These are phyloP conservation scores for Trypanosoma mega DNA, from an alignment of 208 protist species.

Conservation along the genomic window DNA sequence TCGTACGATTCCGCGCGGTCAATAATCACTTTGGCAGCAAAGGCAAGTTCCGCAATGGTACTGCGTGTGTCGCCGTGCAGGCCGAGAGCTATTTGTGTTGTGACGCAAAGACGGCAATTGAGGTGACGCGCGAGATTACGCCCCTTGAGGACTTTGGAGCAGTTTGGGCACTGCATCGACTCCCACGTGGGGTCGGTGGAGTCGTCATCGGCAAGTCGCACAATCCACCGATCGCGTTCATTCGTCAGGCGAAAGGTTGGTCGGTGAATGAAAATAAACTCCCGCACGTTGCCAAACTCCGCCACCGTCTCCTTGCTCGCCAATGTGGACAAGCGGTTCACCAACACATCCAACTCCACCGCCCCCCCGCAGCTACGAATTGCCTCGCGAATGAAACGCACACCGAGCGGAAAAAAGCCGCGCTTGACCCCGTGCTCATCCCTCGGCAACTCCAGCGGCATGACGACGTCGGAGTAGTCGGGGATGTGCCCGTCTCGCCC, in stretches of 20 bases:
- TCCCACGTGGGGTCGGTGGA: slow-evolving; percentile 75
- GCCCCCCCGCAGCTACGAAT: slow-evolving; percentile 81
- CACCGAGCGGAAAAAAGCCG: slow-evolving; percentile 87
- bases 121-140: slow-evolving; percentile 86
- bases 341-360: slow-evolving; percentile 86
- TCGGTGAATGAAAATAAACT: slow-evolving; percentile 89
- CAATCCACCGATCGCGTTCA: slow-evolving; percentile 75
- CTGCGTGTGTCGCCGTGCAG: slow-evolving; percentile 68
- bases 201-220: slow-evolving; percentile 50
- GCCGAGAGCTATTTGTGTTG: slow-evolving; percentile 83
- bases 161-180: slow-evolving; percentile 76
- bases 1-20: slow-evolving; percentile 50
- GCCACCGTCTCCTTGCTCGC: slow-evolving; percentile 68
- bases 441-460: slow-evolving; percentile 87
- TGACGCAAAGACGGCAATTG: slow-evolving; percentile 82
- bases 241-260: slow-evolving; percentile 79
- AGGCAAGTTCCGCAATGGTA: slow-evolving; percentile 82
- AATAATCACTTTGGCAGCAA: slow-evolving; percentile 69
- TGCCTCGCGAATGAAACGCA: slow-evolving; percentile 88
- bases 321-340: slow-evolving; percentile 76
- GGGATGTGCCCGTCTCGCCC: slow-evolving; percentile 26
- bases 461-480: slow-evolving; percentile 80
- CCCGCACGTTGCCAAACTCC: slow-evolving; percentile 87
- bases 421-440: slow-evolving; percentile 89
- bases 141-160: slow-evolving; percentile 78